Evolutionary conservation across 2,329 filamentous ascomycete species (phyloP).

Genomic region (Curvularia lunata): DNA sequence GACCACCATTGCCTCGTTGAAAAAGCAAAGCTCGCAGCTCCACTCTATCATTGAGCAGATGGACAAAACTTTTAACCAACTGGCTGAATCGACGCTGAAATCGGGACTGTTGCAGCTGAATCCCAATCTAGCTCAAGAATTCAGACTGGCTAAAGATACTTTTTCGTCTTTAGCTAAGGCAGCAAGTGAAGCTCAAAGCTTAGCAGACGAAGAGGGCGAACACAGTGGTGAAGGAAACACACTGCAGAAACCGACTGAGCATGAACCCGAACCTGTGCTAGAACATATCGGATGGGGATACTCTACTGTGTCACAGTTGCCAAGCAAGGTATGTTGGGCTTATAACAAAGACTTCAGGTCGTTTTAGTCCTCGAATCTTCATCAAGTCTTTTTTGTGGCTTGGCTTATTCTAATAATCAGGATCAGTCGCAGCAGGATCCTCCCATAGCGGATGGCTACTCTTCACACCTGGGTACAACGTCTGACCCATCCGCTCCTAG

Average conservation of each 20-base stretch:
- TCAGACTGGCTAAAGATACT: conserved; percentile 64
- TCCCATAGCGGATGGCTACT: conserved; percentile 21
- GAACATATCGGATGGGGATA: conserved; percentile 40
- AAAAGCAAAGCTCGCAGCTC: conserved; percentile 72
- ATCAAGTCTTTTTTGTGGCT: not conserved
- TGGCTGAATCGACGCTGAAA: conserved; percentile 67
- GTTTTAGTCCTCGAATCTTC: not conserved
- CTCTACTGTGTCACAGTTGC: conserved; percentile 10
- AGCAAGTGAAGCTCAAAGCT: conserved; percentile 45
- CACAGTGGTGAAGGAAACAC: conserved; percentile 17
- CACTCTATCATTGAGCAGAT: conserved; percentile 74
- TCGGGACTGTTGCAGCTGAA: conserved; percentile 64
- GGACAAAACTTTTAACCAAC: conserved; percentile 71
- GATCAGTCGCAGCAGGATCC: conserved; percentile 7
- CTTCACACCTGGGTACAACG: conserved; percentile 17
- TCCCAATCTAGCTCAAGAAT: conserved; percentile 63
- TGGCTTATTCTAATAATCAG: not conserved
- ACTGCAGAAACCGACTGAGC: conserved; percentile 4
- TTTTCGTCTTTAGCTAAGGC: conserved; percentile 63
- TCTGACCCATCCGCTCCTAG: conserved; percentile 10
- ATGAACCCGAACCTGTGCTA: conserved; percentile 19
- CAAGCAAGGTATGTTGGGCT: conserved; percentile 2
- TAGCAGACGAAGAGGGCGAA: conserved; percentile 35
- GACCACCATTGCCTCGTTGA: conserved; percentile 74
- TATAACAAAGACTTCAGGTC: too few relatives aligned